phyloP scores from a whole-genome alignment of 129 eudicot species.

The Flaveria trinervia region DNA sequence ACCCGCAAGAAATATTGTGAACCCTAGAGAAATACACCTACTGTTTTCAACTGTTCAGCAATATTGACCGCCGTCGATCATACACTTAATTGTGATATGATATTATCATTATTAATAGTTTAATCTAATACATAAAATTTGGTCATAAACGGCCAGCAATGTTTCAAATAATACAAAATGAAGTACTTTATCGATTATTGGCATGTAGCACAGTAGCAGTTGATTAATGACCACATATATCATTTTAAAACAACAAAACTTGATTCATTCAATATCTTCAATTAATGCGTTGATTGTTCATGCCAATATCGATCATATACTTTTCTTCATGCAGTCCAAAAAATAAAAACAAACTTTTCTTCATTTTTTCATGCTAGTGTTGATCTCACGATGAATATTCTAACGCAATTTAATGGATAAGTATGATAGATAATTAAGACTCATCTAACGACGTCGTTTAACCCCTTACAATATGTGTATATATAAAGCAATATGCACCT shows the following conservation, averaged over 20 bases:
- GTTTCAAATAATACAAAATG: background rate
- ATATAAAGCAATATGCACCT: background rate
- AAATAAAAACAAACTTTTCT: too few relatives aligned
- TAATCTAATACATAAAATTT: background rate
- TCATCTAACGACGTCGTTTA: background rate
- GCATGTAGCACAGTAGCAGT: background rate
- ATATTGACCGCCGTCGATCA: background rate
- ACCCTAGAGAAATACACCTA: background rate
- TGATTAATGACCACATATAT: background rate
- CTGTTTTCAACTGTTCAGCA: background rate
- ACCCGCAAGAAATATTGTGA: background rate
- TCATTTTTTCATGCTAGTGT: background rate
- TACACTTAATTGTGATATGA: background rate
- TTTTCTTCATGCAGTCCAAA: constrained; percentile 12
- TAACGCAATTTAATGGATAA: background rate
- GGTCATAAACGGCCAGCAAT: background rate
- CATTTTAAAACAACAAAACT: background rate
- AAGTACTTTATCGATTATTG: constrained; percentile 1
- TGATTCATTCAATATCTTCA: background rate
- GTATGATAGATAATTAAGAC: background rate
- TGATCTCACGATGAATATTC: too few relatives aligned
- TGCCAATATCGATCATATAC: constrained; percentile 23
- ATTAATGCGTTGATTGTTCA: constrained; percentile 20
- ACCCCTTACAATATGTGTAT: background rate
- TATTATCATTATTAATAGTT: background rate